phyloP scores from a whole-genome alignment of 306 rosid genomes.

The Rosa lucieae region DNA sequence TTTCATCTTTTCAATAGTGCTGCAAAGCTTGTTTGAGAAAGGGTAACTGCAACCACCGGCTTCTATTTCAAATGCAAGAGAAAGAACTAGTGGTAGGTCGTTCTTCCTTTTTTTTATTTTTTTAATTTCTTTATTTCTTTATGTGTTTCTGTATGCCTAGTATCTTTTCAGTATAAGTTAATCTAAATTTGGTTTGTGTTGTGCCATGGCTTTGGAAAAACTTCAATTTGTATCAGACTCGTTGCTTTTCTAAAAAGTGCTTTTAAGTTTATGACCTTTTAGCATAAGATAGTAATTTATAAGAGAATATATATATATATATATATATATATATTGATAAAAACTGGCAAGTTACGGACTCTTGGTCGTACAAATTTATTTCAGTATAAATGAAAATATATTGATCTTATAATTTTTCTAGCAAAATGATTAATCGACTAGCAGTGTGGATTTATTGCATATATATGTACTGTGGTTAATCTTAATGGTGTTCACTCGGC shows the following conservation, averaged over 20 bases:
- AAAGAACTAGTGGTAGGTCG: constrained; percentile 67
- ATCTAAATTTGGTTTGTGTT: background rate
- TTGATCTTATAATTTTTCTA: background rate
- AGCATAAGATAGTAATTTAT: background rate
- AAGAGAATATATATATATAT: background rate
- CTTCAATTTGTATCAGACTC: background rate
- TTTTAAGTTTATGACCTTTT: background rate
- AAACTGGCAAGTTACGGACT: background rate
- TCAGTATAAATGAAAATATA: background rate
- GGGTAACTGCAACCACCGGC: constrained; percentile 59
- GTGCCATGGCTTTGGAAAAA: background rate
- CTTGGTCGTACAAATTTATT: background rate
- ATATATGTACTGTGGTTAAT: background rate
- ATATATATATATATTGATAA: background rate
- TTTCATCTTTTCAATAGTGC: constrained; percentile 39
- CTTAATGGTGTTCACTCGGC: constrained; percentile 23
- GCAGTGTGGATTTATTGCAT: background rate
- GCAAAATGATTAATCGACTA: background rate
- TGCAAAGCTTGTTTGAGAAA: constrained; percentile 48
- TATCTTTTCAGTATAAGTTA: background rate
- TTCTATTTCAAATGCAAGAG: constrained; percentile 59
- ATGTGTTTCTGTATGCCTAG: background rate
- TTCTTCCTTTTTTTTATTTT: background rate
- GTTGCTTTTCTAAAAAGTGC: background rate
- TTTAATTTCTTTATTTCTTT: background rate